A percentile compares a stretch with the other conserved stretches of the same genome.
Conservation (phyloP, 2,329 filamentous ascomycete species). For the Sarocladium kiliense region DNA sequence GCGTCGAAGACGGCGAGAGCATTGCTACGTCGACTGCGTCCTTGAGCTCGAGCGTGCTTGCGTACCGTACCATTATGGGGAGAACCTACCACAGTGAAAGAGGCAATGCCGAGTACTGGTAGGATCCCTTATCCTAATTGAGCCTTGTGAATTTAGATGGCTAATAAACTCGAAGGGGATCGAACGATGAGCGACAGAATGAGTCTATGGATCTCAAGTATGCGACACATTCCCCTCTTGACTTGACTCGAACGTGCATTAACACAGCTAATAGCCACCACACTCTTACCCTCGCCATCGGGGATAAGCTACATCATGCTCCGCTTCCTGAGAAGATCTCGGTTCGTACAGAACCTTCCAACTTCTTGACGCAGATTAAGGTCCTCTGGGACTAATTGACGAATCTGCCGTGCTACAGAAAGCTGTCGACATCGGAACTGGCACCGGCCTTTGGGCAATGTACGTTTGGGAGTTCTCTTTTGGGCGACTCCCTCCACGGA, state of each 20-base stretch:
- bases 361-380: too few relatives aligned
- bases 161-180: background rate
- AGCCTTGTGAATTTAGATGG: background rate
- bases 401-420: background rate
- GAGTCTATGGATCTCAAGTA: conserved; percentile 26
- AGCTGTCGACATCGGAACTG: conserved; percentile 46
- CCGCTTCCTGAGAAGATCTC: conserved; percentile 10
- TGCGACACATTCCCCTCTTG: background rate
- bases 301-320: conserved; percentile 13
- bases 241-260: background rate
- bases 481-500: too few relatives aligned
- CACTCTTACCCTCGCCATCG: conserved; percentile 14
- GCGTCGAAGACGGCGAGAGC: conserved; percentile 6
- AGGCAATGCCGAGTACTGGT: conserved; percentile 24
- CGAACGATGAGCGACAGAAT: conserved; percentile 26
- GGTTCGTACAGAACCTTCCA: conserved; percentile 9
- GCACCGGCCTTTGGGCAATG: conserved; percentile 18
- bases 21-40: conserved; percentile 21
- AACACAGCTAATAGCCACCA: conserved; percentile 12
- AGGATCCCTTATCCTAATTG: background rate
- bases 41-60: conserved; percentile 22
- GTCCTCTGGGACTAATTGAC: background rate
- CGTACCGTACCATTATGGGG: conserved; percentile 25
- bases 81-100: conserved; percentile 25
- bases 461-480: too few relatives aligned